Evolutionary conservation across 108 stramenopile species (phyloP), one percentile per base, ranked within the genome.

Genomic region (Nannochloropsis gaditana): DNA sequence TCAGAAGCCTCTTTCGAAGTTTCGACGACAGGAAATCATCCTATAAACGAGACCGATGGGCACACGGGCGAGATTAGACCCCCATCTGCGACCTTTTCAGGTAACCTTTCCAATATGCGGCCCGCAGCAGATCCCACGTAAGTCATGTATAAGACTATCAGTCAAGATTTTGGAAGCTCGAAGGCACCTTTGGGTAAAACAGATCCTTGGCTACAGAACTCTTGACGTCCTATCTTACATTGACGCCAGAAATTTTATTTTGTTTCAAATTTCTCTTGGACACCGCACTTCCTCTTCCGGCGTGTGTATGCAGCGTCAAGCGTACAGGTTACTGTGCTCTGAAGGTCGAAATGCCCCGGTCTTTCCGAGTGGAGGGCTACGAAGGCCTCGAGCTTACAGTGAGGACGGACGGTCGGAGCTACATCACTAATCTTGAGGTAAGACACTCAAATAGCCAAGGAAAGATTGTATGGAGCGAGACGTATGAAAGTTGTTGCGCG

Each of bases 361-460:
- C 59, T n/a, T 6, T 73, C 4, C 15, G n/a, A 73, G n/a, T 73
- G 19, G 59, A 73, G 59, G n/a, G n/a, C n/a, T 73, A 73, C 59
- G 59, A 73, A n/a, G 59, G 59, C 59, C 59, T 73, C 59, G 59
- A 73, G 59, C 59, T 73, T 6, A n/a, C 59, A n/a, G 59, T 73
- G 19, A 15, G 59, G 19, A 73, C 59, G n/a, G 59, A 73, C n/a
- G 59, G 59, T n/a, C 59, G 59, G 59, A 73, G n/a, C 59, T 73
- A 73, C 59, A 8, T 73, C 4, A 73, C 59, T 73, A 73, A 73
- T 73, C 59, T 73, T 73, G 59, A 73, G 59, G 59, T 73, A 73
- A n/a, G 4, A 31, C 31, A 31, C 31, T 31, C 31, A 31, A 31
- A 31, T 31, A 31, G 31, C 31, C 31, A 31, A 31, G 31, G 31